These are phyloP conservation scores for Zychaea mexicana DNA, from an alignment of 371 early-diverging fungal genomes.

Conservation along the genomic window DNA sequence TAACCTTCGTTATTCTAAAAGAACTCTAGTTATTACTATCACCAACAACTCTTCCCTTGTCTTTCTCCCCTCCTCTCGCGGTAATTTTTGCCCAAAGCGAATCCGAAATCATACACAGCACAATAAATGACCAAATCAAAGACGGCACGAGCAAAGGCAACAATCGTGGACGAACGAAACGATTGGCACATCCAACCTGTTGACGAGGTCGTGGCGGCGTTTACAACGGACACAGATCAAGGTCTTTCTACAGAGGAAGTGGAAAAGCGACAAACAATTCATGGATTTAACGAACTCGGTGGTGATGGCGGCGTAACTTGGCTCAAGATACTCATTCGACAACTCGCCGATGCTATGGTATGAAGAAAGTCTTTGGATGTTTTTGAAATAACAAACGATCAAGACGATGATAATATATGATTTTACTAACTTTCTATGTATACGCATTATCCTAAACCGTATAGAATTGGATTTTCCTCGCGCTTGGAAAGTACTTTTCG, in stretches of 20 bases:
- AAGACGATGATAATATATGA: background rate
- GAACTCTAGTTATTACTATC: no score
- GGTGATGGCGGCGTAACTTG: conserved; percentile 70
- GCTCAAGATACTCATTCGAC: conserved; percentile 71
- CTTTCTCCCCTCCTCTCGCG: no score
- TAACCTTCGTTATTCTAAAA: no score
- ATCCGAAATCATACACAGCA: background rate
- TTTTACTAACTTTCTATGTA: background rate
- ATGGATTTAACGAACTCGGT: conserved; percentile 74
- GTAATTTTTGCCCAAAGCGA: background rate
- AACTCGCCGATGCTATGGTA: conserved; percentile 84
- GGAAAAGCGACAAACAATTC: conserved; percentile 48
- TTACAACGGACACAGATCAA: conserved; percentile 56
- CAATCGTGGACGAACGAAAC: no score
- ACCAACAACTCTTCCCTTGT: no score
- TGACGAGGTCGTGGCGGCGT: conserved; percentile 59
- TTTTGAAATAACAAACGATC: background rate
- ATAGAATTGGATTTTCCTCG: conserved; percentile 73
- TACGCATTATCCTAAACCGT: no score
- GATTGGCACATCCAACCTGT: conserved; percentile 8
- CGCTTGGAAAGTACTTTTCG: conserved; percentile 45
- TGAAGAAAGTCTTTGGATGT: conserved; percentile 42
- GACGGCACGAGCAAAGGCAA: no score
- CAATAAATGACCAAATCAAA: background rate
- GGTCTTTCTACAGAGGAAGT: conserved; percentile 65